Conservation (phyloP, 306 rosid species). For the Quercus robur region DNA sequence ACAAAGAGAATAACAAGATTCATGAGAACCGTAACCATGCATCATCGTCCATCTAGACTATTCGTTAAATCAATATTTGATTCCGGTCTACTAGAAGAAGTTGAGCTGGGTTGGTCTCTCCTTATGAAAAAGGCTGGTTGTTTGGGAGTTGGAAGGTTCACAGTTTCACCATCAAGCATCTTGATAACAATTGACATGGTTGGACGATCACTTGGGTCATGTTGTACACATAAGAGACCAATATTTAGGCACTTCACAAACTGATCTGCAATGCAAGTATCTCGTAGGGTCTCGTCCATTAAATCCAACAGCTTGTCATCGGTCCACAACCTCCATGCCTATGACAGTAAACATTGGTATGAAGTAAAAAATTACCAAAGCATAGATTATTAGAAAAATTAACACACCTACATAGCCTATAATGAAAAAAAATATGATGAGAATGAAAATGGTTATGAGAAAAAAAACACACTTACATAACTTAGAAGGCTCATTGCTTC, state of each 20-base stretch:
- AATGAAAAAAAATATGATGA: no score
- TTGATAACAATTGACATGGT: conserved; percentile 34
- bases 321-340: no score
- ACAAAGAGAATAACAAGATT: no score
- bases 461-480: conserved; percentile 31
- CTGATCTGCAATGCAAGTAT: no score
- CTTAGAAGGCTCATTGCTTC: conserved; percentile 42
- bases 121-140: conserved; percentile 35
- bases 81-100: conserved; percentile 36
- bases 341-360: no score
- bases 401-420: no score
- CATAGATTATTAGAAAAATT: no score
- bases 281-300: no score
- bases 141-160: conserved; percentile 30
- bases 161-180: conserved; percentile 38
- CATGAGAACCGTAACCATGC: neutral
- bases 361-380: no score
- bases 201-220: conserved; percentile 46
- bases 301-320: no score
- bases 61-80: conserved; percentile 9
- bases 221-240: conserved; percentile 22
- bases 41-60: conserved; percentile 28
- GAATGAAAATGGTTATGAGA: neutral
- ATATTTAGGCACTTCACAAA: no score
- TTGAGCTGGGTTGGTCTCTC: conserved; percentile 11